Conservation (phyloP, 352 stramenopile genomes). For the Pythium utonaiense region DNA sequence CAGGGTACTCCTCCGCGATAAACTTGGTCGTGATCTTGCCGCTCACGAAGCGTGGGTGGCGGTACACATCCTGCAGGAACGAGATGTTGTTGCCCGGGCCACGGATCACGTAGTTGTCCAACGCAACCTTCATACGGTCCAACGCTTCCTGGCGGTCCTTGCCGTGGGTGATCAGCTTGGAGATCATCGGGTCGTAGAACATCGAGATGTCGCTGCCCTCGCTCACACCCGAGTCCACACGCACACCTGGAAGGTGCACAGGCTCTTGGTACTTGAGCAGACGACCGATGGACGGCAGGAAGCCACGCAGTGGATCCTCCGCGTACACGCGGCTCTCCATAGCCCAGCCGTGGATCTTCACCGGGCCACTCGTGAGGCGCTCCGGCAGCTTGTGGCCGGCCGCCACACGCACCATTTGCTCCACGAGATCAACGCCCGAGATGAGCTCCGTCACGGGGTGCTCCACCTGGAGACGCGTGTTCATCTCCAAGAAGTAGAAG, state of each 20-base stretch:
- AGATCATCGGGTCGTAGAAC: slow-evolving; percentile 96
- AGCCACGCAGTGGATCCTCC: slow-evolving; percentile 93
- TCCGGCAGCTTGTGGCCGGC: slow-evolving; percentile 90
- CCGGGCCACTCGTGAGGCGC: slow-evolving; percentile 93
- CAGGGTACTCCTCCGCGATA: slow-evolving; percentile 95
- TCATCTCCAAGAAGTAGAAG: slow-evolving; percentile 99
- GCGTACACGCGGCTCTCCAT: slow-evolving; percentile 98
- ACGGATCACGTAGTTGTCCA: slow-evolving; percentile 96
- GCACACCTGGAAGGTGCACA: too few species aligned
- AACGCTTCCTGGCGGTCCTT: slow-evolving; percentile 89
- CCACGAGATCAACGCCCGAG: slow-evolving; percentile 95
- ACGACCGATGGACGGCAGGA: slow-evolving; percentile 96
- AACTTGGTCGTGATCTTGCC: slow-evolving; percentile 95
- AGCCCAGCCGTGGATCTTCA: slow-evolving; percentile 93
- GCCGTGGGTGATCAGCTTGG: slow-evolving; percentile 96
- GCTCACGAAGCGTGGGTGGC: slow-evolving; percentile 93
- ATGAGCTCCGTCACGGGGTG: slow-evolving; percentile 93
- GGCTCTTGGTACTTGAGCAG: slow-evolving; percentile 92
- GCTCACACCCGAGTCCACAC: slow-evolving; percentile 93
- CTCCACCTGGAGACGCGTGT: slow-evolving; percentile 97
- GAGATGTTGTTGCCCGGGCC: slow-evolving; percentile 95
- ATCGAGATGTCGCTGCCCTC: slow-evolving; percentile 95
- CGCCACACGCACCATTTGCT: slow-evolving; percentile 95
- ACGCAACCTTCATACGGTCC: slow-evolving; percentile 91
- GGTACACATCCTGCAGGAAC: slow-evolving; percentile 95